Evolutionary conservation across 495 filamentous ascomycete genomes (phyloP).

Genomic region (Aspergillus baeticus): DNA sequence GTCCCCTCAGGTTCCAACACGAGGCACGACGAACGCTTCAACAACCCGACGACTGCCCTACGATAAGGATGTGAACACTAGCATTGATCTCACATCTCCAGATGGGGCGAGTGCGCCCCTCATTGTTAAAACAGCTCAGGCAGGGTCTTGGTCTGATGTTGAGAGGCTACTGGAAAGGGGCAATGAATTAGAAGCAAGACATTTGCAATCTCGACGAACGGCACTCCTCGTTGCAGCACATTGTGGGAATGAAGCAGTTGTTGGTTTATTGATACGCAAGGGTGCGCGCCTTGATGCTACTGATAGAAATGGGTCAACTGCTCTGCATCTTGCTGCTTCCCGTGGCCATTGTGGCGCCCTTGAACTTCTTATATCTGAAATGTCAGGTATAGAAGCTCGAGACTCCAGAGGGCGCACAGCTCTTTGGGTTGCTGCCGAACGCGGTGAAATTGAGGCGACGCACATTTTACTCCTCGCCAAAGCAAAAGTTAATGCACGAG

Average conservation of each 20-base stretch:
- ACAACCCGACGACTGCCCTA: conserved; percentile 14
- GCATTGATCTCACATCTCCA: conserved; percentile 39
- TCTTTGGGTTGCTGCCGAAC: conserved; percentile 35
- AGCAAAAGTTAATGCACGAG: conserved; percentile 40
- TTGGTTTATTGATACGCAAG: conserved; percentile 37
- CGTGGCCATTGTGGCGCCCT: conserved; percentile 40
- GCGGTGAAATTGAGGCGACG: conserved; percentile 25
- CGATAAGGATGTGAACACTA: conserved; percentile 29
- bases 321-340: conserved; percentile 45
- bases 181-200: conserved; percentile 37
- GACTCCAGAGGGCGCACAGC: conserved; percentile 36
- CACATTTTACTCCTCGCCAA: conserved; percentile 19
- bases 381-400: conserved; percentile 28
- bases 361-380: conserved; percentile 33
- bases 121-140: conserved; percentile 42
- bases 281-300: conserved; percentile 33
- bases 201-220: conserved; percentile 35
- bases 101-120: conserved; percentile 33
- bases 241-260: conserved; percentile 44
- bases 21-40: conserved; percentile 11
- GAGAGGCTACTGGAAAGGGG: conserved; percentile 39
- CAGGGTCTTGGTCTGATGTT: conserved; percentile 37
- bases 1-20: conserved; percentile 5
- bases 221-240: conserved; percentile 48
- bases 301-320: conserved; percentile 37